Evolutionary conservation across 176 grass and related monocot species (phyloP).

Genomic region (Zea luxurians): DNA sequence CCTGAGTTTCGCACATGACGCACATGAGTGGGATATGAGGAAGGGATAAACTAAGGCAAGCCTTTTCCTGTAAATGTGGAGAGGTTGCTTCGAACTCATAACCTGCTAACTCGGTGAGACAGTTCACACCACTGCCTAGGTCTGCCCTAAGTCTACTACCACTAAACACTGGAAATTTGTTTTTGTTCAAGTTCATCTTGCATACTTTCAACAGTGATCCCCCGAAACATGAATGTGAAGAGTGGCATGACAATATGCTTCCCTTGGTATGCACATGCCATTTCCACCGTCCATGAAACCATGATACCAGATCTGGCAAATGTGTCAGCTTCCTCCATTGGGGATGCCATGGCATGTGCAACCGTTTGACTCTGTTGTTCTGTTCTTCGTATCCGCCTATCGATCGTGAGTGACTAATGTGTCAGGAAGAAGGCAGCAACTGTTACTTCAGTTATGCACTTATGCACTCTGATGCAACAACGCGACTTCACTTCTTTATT

Average conservation of each 20-base stretch:
- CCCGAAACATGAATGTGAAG: conserved; percentile 20
- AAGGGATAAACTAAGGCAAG: too few relatives aligned
- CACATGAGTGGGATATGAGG: too few relatives aligned
- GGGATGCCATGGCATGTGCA: conserved; percentile 34
- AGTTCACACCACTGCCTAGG: too few relatives aligned
- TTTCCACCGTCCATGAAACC: neutral
- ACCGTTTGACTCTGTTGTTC: neutral
- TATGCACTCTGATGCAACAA: conserved; percentile 27
- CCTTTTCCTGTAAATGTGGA: too few relatives aligned
- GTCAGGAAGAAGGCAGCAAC: conserved; percentile 29
- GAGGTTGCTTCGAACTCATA: too few relatives aligned
- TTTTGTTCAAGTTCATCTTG: conserved; percentile 15
- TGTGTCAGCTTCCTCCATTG: conserved; percentile 32
- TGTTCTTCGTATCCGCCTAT: neutral
- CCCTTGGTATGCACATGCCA: conserved; percentile 6
- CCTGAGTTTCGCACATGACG: too few relatives aligned
- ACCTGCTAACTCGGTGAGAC: too few relatives aligned
- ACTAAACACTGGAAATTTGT: neutral
- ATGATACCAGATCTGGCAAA: conserved; percentile 1
- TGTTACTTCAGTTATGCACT: conserved; percentile 35
- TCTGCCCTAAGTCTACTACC: neutral
- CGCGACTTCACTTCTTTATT: neutral
- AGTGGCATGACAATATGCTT: neutral
- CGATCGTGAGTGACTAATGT: conserved; percentile 18
- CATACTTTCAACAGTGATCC: conserved; percentile 17